phyloP scores from a whole-genome alignment of 768 basidiomycete genomes.

The Trametopsis cervina region DNA sequence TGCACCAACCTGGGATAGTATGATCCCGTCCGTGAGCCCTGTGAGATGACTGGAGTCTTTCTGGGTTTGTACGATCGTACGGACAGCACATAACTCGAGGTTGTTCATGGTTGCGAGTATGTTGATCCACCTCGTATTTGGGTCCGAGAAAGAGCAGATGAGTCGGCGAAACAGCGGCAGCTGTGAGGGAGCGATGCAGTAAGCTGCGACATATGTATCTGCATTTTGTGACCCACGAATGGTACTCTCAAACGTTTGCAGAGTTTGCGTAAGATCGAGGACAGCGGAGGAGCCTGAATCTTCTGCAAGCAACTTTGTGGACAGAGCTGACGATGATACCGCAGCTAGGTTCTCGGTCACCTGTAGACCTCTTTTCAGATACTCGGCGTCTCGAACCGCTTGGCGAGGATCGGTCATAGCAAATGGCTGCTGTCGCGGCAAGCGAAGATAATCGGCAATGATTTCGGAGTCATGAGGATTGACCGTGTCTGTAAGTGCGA shows the following conservation, averaged over 20 bases:
- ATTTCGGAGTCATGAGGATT: slow-evolving; percentile 40
- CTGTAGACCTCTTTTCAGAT: background rate
- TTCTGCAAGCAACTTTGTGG: slow-evolving; percentile 5
- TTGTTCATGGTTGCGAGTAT: no score
- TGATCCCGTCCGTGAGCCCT: no score
- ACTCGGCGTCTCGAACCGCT: background rate
- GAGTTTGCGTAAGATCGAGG: slow-evolving; percentile 4
- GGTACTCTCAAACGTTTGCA: background rate
- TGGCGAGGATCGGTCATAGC: background rate
- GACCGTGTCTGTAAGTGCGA: slow-evolving; percentile 39
- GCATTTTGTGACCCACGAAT: background rate
- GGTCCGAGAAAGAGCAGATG: background rate
- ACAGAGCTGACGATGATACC: background rate
- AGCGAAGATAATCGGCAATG: slow-evolving; percentile 40
- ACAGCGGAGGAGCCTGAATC: slow-evolving; percentile 7
- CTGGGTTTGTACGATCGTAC: no score
- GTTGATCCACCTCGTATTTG: background rate
- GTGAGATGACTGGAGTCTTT: no score
- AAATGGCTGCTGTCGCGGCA: slow-evolving; percentile 27
- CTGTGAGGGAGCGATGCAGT: background rate
- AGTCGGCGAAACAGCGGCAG: background rate
- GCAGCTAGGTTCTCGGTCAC: background rate
- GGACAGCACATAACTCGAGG: no score
- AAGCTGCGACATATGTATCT: background rate
- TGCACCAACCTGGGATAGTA: no score